Evolutionary conservation across 2,329 filamentous ascomycete species (phyloP), one percentile per base, ranked within the genome.

Genomic region (Ophiocordyceps sinensis): DNA sequence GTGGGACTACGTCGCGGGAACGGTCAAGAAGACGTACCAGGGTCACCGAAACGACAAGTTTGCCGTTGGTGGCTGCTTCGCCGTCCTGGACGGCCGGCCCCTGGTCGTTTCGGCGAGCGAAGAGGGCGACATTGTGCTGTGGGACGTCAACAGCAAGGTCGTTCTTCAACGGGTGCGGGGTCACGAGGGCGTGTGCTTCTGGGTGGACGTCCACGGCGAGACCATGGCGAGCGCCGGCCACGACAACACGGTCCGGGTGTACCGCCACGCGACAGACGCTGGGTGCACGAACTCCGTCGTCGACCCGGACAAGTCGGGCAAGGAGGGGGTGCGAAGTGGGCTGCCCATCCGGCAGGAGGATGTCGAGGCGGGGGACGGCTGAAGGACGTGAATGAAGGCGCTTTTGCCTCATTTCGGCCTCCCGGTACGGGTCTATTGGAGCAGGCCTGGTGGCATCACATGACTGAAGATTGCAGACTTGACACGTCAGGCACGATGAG

Each of bases 1-100:
- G 19, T 98, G 91, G 91, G 85, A 95, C 59, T 98, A 96, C 57
- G 82, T 94, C 9, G 78, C 86, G 31, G 89, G 89, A 8, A 78
- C 79, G 26, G 91, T 91, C 51, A 82, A 94, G 53, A 98, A 98
- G 70, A 98, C 91, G 13, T 98, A 96, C 61, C 87, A 95, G 58
- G 91, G 91, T 0, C 91, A 96, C 54, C 65, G 68, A 41, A 98
- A 98, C 58, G 71, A 77, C 41, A 80, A 80, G 45, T 96, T 83
- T 61, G 89, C 85, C 48, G 71, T 96, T n/a, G 77, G 77, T 3
- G 85, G 87, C 4, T 81, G 81, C 34, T 95, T 96, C 55, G 88
- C 85, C 12, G 70, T 75, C 41, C 52, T 62, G 36, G 62, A 53
- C 12, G 57, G 52, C 4, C 52, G 56, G 21, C 55, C 68, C 0